Evolutionary conservation across 306 rosid genomes (phyloP).

Genomic region (Acacia confusa): DNA sequence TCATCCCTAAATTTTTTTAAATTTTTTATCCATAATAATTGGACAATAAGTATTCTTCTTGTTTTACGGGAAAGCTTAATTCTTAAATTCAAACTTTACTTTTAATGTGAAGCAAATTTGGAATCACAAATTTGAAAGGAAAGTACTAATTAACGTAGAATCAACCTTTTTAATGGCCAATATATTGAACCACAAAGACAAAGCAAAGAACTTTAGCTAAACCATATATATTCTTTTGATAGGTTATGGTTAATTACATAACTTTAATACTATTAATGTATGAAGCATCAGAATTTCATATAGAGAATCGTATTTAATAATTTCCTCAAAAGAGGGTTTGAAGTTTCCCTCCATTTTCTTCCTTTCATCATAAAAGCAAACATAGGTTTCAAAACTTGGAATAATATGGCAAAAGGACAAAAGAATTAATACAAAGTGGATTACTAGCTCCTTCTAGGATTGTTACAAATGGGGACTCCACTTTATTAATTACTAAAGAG

Average conservation of each 20-base stretch:
- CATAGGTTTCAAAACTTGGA: neutral
- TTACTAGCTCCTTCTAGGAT: neutral
- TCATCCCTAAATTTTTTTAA: no score
- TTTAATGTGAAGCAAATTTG: neutral
- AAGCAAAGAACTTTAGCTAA: constrained; percentile 30
- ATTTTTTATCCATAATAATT: no score
- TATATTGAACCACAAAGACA: constrained; percentile 21
- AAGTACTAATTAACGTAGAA: neutral
- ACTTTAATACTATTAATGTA: neutral
- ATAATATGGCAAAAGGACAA: constrained; percentile 5
- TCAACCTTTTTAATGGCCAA: neutral
- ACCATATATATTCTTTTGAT: constrained; percentile 13
- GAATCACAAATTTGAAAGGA: neutral
- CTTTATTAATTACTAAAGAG: neutral
- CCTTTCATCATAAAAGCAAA: neutral
- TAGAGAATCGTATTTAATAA: neutral
- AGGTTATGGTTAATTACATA: constrained; percentile 7
- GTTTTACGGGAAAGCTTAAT: neutral
- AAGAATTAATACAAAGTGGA: neutral
- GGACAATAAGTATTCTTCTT: neutral
- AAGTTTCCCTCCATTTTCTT: constrained; percentile 23
- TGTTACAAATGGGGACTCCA: neutral
- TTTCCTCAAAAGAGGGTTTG: neutral
- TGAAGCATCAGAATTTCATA: constrained; percentile 10
- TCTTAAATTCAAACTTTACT: neutral